A percentile compares a stretch with the other conserved stretches of the same genome.
Evolutionary conservation across 2,329 filamentous ascomycete species (phyloP).

Genomic region (Myriosclerotinia scirpicola): DNA sequence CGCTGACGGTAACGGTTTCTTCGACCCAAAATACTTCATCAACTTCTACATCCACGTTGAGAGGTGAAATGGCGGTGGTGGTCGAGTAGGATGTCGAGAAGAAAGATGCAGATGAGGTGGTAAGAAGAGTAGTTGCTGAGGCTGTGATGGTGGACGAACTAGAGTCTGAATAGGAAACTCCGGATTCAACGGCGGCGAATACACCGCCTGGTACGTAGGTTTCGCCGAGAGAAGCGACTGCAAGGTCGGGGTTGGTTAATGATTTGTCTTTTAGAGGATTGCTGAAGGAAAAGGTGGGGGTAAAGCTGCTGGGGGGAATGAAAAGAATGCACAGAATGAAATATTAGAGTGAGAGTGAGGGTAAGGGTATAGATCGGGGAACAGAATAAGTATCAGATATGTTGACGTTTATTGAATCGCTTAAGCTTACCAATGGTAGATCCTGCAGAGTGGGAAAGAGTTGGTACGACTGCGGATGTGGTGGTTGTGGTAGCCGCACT

Average conservation of each 20-base stretch:
- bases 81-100: constrained; percentile 56
- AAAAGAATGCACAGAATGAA: not conserved
- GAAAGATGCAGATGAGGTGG: constrained; percentile 35
- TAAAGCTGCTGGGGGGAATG: too few relatives aligned
- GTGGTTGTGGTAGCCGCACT: not conserved
- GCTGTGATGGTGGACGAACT: constrained; percentile 25
- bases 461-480: constrained; percentile 30
- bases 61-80: constrained; percentile 40
- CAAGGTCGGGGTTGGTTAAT: not conserved
- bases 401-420: not conserved
- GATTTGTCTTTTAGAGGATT: not conserved
- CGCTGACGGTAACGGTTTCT: constrained; percentile 44
- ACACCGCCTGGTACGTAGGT: constrained; percentile 39
- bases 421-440: constrained; percentile 24
- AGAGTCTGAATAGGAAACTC: constrained; percentile 8
- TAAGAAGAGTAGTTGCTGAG: constrained; percentile 29
- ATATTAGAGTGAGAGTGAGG: too few relatives aligned
- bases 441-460: constrained; percentile 37
- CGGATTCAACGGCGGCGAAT: constrained; percentile 32
- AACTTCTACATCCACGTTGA: constrained; percentile 44
- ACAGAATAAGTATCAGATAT: not conserved
- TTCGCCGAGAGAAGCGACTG: constrained; percentile 25
- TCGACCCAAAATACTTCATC: constrained; percentile 59
- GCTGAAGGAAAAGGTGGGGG: not conserved
- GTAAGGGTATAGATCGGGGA: not conserved